These are phyloP conservation scores for Iberis pinnata DNA, from an alignment of 345 rosid genomes.

Conservation along the genomic window DNA sequence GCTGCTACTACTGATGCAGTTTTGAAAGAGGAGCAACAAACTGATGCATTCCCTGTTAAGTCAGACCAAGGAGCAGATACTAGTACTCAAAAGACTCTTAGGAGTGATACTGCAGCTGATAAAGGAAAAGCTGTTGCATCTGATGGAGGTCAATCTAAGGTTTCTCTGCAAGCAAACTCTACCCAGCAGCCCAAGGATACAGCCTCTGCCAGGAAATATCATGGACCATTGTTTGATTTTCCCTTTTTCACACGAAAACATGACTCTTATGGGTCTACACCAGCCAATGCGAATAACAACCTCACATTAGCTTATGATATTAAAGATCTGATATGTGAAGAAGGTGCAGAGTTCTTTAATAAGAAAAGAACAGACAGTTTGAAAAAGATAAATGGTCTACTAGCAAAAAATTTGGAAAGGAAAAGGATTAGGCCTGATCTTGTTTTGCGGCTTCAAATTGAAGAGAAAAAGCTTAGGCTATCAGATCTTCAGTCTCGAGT, in stretches of 20 bases:
- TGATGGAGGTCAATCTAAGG: constrained; percentile 65
- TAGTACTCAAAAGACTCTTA: constrained; percentile 47
- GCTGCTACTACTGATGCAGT: constrained; percentile 34
- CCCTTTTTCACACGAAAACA: constrained; percentile 95
- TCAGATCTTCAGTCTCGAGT: constrained; percentile 72
- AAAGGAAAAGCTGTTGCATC: constrained; percentile 68
- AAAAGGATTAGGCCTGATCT: constrained; percentile 99
- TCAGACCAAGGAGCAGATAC: constrained; percentile 69
- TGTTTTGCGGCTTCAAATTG: constrained; percentile 92
- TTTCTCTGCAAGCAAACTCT: constrained; percentile 51
- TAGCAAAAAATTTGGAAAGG: constrained; percentile 86
- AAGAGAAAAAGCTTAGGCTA: constrained; percentile 85
- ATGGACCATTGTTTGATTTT: constrained; percentile 97
- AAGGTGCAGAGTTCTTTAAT: constrained; percentile 69
- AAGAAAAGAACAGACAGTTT: constrained; percentile 73
- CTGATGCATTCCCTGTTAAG: constrained; percentile 45
- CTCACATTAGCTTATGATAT: constrained; percentile 79
- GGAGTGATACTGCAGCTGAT: constrained; percentile 58
- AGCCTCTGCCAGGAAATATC: constrained; percentile 82
- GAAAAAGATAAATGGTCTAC: constrained; percentile 70
- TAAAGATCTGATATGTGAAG: constrained; percentile 87
- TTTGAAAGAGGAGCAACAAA: constrained; percentile 73
- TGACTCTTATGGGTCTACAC: constrained; percentile 71
- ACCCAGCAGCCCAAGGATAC: constrained; percentile 66
- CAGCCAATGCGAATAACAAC: constrained; percentile 64